Evolutionary conservation across 352 stramenopile genomes (phyloP).

Genomic region (Phytophthora multivora): DNA sequence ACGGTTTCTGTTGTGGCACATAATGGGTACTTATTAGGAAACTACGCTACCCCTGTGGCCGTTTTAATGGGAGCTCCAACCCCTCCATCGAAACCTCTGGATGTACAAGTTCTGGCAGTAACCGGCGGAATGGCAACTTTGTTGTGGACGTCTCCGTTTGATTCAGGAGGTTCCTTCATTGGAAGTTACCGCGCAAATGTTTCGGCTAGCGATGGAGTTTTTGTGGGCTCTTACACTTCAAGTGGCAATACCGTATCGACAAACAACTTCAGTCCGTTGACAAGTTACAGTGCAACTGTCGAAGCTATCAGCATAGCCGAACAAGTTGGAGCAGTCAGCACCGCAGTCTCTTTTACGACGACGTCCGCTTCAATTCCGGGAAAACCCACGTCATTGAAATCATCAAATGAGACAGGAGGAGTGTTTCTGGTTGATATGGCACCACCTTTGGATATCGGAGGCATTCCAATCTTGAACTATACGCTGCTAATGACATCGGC

Average conservation of each 20-base stretch:
- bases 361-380: conserved; percentile 37
- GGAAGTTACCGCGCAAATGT: conserved; percentile 39
- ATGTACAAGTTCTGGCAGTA: conserved; percentile 26
- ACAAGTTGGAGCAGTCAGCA: conserved; percentile 28
- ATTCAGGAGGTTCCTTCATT: conserved; percentile 47
- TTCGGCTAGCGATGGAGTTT: not conserved
- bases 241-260: conserved; percentile 5
- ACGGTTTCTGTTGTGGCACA: conserved; percentile 34
- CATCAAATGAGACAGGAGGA: conserved; percentile 43
- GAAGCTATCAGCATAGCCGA: conserved; percentile 43
- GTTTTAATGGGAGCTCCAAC: conserved; percentile 36
- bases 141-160: conserved; percentile 46
- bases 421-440: conserved; percentile 44
- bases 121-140: conserved; percentile 54
- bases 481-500: conserved; percentile 38
- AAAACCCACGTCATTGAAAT: conserved; percentile 33
- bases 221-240: conserved; percentile 10
- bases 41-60: conserved; percentile 12
- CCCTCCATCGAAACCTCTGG: conserved; percentile 28
- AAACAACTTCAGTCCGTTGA: conserved; percentile 37
- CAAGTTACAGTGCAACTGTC: conserved; percentile 38
- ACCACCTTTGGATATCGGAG: conserved; percentile 44
- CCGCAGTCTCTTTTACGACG: conserved; percentile 30
- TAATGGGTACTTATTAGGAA: conserved; percentile 28
- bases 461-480: conserved; percentile 33